phyloP scores from a whole-genome alignment of 176 grass and related monocot species.

The Bolboschoenus planiculmis region DNA sequence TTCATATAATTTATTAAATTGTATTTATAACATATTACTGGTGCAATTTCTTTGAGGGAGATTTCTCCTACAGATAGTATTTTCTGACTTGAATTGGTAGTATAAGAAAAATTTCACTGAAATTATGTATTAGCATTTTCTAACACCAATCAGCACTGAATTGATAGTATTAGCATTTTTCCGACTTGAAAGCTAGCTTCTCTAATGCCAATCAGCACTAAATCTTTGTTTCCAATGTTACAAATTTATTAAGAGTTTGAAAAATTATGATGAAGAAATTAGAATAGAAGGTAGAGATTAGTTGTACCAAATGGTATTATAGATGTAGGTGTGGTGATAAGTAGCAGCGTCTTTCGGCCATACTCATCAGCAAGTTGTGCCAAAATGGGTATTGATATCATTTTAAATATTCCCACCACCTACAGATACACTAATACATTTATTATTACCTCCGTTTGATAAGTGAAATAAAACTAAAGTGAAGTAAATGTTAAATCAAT shows the following conservation, averaged over 20 bases:
- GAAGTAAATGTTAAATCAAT: too few relatives aligned
- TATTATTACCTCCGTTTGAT: too few relatives aligned
- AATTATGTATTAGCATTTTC: too few relatives aligned
- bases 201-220: neutral
- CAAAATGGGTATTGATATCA: conserved; percentile 49
- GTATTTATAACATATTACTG: neutral
- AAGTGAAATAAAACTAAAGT: too few relatives aligned
- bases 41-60: neutral
- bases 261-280: neutral
- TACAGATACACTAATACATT: conserved; percentile 12
- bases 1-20: neutral
- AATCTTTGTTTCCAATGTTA: too few relatives aligned
- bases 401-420: conserved; percentile 72
- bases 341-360: conserved; percentile 66
- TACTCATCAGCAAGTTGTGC: conserved; percentile 78
- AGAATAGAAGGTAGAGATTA: neutral
- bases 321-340: conserved; percentile 52
- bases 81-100: neutral
- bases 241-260: neutral
- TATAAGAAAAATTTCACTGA: too few relatives aligned
- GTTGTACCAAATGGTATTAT: conserved; percentile 66
- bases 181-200: too few relatives aligned
- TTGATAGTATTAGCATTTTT: too few relatives aligned
- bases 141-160: too few relatives aligned
- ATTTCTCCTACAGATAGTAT: neutral